phyloP scores from a whole-genome alignment of 2,329 filamentous ascomycete genomes.

The Cordyceps farinosa region DNA sequence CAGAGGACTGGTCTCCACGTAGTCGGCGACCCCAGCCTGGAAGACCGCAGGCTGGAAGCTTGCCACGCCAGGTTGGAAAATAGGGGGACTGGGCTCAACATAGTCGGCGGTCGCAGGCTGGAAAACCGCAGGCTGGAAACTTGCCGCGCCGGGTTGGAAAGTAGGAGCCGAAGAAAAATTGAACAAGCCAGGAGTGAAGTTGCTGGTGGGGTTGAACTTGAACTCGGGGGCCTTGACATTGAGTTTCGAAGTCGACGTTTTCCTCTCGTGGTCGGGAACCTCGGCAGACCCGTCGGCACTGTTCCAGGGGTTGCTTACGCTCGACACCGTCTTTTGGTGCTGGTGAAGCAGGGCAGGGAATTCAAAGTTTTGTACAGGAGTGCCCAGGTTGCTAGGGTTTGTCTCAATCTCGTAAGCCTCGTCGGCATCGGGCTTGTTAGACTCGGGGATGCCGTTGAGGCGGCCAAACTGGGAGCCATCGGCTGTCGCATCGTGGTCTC shows the following conservation, averaged over 20 bases:
- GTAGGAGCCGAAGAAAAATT: slow-evolving; percentile 39
- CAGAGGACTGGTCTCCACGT: slow-evolving; percentile 25
- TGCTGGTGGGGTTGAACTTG: slow-evolving; percentile 62
- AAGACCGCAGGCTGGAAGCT: slow-evolving; percentile 36
- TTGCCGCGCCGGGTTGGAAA: slow-evolving; percentile 23
- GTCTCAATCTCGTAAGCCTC: slow-evolving; percentile 67
- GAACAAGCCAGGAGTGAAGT: slow-evolving; percentile 50
- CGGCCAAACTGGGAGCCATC: slow-evolving; percentile 37
- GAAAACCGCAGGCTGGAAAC: slow-evolving; percentile 36
- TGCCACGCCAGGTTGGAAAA: slow-evolving; percentile 22
- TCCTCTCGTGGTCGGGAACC: slow-evolving; percentile 38
- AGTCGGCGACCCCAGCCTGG: slow-evolving; percentile 33
- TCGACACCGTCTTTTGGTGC: slow-evolving; percentile 55
- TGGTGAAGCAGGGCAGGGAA: slow-evolving; percentile 41
- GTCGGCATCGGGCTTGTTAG: slow-evolving; percentile 39
- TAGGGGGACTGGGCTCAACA: slow-evolving; percentile 19
- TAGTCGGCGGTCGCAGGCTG: slow-evolving; percentile 32
- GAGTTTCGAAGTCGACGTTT: slow-evolving; percentile 70
- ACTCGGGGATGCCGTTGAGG: slow-evolving; percentile 39
- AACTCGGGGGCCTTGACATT: slow-evolving; percentile 91
- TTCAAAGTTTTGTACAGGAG: slow-evolving; percentile 53
- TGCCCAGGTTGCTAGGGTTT: slow-evolving; percentile 69
- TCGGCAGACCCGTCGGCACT: slow-evolving; percentile 40
- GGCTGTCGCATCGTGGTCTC: slow-evolving; percentile 49
- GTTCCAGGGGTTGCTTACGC: slow-evolving; percentile 61